Conservation (phyloP, 441 rosid species). For the Populus hybrid region DNA sequence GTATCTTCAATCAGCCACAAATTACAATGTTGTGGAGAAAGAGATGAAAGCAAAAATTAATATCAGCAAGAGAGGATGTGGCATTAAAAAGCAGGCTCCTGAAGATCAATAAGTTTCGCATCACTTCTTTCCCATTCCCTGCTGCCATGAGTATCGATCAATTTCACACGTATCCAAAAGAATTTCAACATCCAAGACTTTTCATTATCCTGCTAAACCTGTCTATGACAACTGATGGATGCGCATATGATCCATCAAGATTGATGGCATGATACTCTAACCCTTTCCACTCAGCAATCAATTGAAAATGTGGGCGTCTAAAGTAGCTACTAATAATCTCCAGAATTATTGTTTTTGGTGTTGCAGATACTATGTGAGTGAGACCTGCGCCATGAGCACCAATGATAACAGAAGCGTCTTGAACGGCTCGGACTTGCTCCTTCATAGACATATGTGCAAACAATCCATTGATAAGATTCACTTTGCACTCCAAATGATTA, state of each 20-base stretch:
- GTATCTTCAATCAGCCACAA: background rate
- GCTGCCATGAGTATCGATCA: background rate
- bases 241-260: conserved; percentile 60
- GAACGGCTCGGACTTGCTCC: conserved; percentile 79
- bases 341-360: conserved; percentile 77
- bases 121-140: conserved; percentile 1
- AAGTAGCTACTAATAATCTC: conserved; percentile 66
- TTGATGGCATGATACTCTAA: conserved; percentile 84
- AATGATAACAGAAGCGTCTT: conserved; percentile 89
- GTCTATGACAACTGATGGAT: conserved; percentile 51
- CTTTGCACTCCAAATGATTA: conserved; percentile 52
- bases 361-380: conserved; percentile 85
- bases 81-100: conserved; percentile 4
- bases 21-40: background rate
- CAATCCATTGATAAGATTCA: conserved; percentile 75
- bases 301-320: conserved; percentile 75
- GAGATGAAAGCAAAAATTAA: background rate
- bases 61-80: background rate
- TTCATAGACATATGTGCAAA: conserved; percentile 92
- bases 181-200: conserved; percentile 58
- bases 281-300: conserved; percentile 90
- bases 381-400: conserved; percentile 99
- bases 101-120: background rate
- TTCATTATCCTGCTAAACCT: conserved; percentile 51
- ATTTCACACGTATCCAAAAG: background rate